phyloP scores from a whole-genome alignment of 495 filamentous ascomycete species.

The Xylaria venustula region DNA sequence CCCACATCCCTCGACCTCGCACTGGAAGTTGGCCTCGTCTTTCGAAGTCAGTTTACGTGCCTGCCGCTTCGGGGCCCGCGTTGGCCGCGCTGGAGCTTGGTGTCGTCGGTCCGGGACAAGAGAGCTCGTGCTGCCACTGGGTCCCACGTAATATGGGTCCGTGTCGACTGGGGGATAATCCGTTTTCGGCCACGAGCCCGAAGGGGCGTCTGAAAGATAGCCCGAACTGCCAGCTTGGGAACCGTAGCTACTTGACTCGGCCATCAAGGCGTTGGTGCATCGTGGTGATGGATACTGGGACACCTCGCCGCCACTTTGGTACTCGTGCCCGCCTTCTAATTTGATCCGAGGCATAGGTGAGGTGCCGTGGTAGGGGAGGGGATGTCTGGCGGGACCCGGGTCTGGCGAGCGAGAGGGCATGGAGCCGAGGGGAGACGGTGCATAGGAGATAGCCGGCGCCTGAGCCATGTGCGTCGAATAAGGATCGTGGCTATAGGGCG shows the following conservation, averaged over 20 bases:
- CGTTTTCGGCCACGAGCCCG: constrained; percentile 47
- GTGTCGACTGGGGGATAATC: constrained; percentile 43
- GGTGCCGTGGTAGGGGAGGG: constrained; percentile 36
- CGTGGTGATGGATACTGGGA: constrained; percentile 50
- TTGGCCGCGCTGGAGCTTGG: constrained; percentile 31
- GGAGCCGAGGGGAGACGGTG: constrained; percentile 40
- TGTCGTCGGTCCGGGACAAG: constrained; percentile 35
- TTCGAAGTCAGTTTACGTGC: constrained; percentile 63
- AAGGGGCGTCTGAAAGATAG: constrained; percentile 50
- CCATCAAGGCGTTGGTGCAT: constrained; percentile 41
- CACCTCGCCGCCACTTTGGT: constrained; percentile 35
- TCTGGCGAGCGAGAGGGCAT: constrained; percentile 44
- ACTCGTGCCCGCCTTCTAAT: constrained; percentile 47
- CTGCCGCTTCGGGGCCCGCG: constrained; percentile 41
- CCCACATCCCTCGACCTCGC: constrained; percentile 67
- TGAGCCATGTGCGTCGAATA: constrained; percentile 44
- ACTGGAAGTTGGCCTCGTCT: constrained; percentile 75
- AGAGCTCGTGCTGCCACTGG: constrained; percentile 2
- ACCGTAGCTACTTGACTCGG: constrained; percentile 36
- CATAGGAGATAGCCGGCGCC: constrained; percentile 31
- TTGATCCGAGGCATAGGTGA: constrained; percentile 49
- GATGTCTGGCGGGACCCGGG: constrained; percentile 27
- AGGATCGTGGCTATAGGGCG: constrained; percentile 46
- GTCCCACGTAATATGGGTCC: constrained; percentile 40
- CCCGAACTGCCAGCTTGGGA: constrained; percentile 36